Conservation (phyloP, 176 grass and related monocot genomes). For the Microstegium vimineum region DNA sequence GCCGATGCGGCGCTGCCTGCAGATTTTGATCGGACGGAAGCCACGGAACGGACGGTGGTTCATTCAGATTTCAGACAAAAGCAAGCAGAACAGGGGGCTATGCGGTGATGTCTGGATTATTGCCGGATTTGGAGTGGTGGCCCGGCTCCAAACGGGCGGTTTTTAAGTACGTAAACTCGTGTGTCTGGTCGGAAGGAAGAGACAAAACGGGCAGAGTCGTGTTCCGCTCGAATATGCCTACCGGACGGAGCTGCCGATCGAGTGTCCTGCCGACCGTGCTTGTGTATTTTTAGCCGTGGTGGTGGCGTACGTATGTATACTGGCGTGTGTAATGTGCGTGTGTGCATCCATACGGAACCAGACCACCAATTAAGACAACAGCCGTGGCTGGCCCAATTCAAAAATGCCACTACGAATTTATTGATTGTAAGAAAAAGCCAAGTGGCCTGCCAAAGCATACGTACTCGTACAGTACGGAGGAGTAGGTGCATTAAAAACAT, state of each 20-base stretch:
- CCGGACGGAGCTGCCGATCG: neutral
- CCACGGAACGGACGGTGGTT: neutral
- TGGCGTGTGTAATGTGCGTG: too few relatives aligned
- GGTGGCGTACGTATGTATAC: too few relatives aligned
- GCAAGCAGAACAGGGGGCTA: neutral
- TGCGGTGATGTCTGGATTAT: neutral
- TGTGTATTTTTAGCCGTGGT: neutral
- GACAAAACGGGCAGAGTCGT: neutral
- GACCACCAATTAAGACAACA: neutral
- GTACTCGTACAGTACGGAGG: too few relatives aligned
- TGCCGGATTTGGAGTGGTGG: neutral
- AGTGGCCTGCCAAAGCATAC: too few relatives aligned
- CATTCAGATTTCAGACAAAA: too few relatives aligned
- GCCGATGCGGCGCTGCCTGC: too few relatives aligned
- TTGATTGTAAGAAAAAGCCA: too few relatives aligned
- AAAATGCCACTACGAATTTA: neutral
- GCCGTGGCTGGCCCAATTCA: neutral
- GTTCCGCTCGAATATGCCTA: neutral
- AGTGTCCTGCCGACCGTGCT: neutral
- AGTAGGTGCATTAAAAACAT: too few relatives aligned
- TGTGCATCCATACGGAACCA: neutral
- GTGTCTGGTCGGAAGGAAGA: too few relatives aligned
- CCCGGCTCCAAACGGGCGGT: neutral
- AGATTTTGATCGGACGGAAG: neutral
- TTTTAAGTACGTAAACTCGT: neutral